Base-by-base conservation (phyloP, 352 stramenopile genomes). In the Globisporangium paroecandrum region DNA sequence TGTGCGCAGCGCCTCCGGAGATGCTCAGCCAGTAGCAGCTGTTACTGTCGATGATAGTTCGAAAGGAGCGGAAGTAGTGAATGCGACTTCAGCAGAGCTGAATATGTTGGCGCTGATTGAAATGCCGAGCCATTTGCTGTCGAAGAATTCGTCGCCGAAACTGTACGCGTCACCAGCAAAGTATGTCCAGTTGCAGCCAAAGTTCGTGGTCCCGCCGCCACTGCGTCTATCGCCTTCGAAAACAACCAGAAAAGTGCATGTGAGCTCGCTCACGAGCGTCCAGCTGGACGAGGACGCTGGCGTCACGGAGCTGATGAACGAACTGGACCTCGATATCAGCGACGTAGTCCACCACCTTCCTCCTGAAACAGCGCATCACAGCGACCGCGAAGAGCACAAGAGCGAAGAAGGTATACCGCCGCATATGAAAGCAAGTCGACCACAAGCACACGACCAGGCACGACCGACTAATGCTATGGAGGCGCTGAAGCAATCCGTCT, bases 331-430 rank as follows among this genome's bases (percentile, higher is more conserved):
- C 41, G 69, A 88, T 29, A 65, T 83, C 32, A 74, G 66, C 43
- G 64, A 76, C 13, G 18, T 75, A 24, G 57, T 25, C 12, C 61
- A 73, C 3, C 62, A 66, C 18, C 60, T 64, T n/a, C 53, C 66
- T 22, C 53, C 18, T 12, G 56, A 41, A 36, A 24, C 32, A 65
- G 51, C 58, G 12, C 67, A 57, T 1, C 62, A 74, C 47, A 54
- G 46, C 1, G 72, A 68, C 13, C 67, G 66, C 0, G 68, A 87
- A 59, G 81, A 89, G 69, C 54, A 47, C 29, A 87, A 89, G 66
- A 88, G 76, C 8, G 81, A 89, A 43, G 79, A 89, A 62, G 83
- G 72, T 41, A 84, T 75, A 15, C 77, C 76, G 9, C 71, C 74
- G 8, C 70, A 83, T 62, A 51, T 79, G 18, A 34, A 70, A n/a